Evolutionary conservation across 495 filamentous ascomycete genomes (phyloP).

Genomic region (Aspergillus sclerotioniger): DNA sequence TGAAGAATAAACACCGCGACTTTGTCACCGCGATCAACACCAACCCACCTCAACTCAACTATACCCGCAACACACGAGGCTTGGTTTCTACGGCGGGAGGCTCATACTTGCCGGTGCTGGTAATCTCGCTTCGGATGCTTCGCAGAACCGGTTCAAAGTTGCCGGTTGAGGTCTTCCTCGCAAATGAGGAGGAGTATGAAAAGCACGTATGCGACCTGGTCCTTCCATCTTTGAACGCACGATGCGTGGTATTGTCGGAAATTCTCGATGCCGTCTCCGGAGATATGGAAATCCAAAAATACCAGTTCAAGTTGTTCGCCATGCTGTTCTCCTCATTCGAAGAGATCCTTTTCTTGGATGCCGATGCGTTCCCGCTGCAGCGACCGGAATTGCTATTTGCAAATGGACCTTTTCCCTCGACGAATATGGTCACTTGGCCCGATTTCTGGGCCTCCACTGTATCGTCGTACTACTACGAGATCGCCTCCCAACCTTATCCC

Average conservation of each 20-base stretch:
- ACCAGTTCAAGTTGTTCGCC: conserved; percentile 54
- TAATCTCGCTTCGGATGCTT: conserved; percentile 52
- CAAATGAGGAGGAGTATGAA: conserved; percentile 44
- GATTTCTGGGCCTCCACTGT: conserved; percentile 54
- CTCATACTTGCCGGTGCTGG: conserved; percentile 37
- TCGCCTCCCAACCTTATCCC: conserved; percentile 38
- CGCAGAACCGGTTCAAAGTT: conserved; percentile 50
- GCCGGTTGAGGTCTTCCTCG: conserved; percentile 55
- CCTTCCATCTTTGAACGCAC: conserved; percentile 47
- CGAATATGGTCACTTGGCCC: conserved; percentile 52
- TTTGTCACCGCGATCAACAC: conserved; percentile 37
- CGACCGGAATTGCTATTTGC: conserved; percentile 47
- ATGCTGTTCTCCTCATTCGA: conserved; percentile 56
- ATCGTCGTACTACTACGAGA: conserved; percentile 48
- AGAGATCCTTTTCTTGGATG: conserved; percentile 55
- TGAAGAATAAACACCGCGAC: conserved; percentile 31
- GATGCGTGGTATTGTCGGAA: conserved; percentile 45
- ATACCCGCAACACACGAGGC: conserved; percentile 36
- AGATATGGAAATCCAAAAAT: conserved; percentile 33
- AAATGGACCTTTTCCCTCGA: conserved; percentile 42
- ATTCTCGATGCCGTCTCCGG: conserved; percentile 30
- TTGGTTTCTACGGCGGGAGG: conserved; percentile 43
- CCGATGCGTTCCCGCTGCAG: conserved; percentile 47
- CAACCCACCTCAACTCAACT: conserved; percentile 36
- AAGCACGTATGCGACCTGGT: conserved; percentile 45